Conservation (phyloP, 2,329 filamentous ascomycete species). For the Mycosphaerella sp. region DNA sequence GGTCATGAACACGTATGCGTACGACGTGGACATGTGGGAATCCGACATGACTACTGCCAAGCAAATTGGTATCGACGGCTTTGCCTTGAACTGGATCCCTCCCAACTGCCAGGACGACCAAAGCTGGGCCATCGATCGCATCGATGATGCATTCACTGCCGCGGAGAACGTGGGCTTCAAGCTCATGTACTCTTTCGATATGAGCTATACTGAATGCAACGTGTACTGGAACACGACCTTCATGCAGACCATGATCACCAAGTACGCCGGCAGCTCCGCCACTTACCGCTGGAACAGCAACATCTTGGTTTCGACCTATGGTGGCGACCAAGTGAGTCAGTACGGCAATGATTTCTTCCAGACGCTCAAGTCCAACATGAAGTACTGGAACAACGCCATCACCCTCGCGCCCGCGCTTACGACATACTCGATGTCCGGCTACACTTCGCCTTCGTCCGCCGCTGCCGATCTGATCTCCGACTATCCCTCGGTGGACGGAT, state of each 20-base stretch:
- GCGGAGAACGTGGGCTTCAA: slow-evolving; percentile 34
- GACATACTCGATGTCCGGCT: slow-evolving; percentile 31
- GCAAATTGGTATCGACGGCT: slow-evolving; percentile 35
- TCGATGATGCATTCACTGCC: slow-evolving; percentile 35
- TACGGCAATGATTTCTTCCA: slow-evolving; percentile 37
- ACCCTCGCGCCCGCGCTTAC: slow-evolving; percentile 34
- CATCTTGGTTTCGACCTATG: slow-evolving; percentile 36
- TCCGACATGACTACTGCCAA: slow-evolving; percentile 33
- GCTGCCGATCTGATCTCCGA: slow-evolving; percentile 30
- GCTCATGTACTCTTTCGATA: slow-evolving; percentile 38
- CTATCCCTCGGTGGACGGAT: slow-evolving; percentile 35
- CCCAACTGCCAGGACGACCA: slow-evolving; percentile 32
- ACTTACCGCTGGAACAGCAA: slow-evolving; percentile 36
- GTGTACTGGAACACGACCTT: slow-evolving; percentile 36
- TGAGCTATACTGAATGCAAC: slow-evolving; percentile 34
- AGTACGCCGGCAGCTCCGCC: slow-evolving; percentile 31
- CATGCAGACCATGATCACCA: slow-evolving; percentile 33
- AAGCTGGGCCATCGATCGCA: slow-evolving; percentile 33
- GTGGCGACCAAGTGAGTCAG: slow-evolving; percentile 29
- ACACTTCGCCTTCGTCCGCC: slow-evolving; percentile 23
- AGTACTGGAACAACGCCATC: slow-evolving; percentile 29
- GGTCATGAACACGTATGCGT: slow-evolving; percentile 35
- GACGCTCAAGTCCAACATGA: slow-evolving; percentile 32
- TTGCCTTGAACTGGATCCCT: slow-evolving; percentile 36
- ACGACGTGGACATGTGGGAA: slow-evolving; percentile 32